Evolutionary conservation across 805 yeast genomes (phyloP).

Genomic region (Lachancea fermentati): DNA sequence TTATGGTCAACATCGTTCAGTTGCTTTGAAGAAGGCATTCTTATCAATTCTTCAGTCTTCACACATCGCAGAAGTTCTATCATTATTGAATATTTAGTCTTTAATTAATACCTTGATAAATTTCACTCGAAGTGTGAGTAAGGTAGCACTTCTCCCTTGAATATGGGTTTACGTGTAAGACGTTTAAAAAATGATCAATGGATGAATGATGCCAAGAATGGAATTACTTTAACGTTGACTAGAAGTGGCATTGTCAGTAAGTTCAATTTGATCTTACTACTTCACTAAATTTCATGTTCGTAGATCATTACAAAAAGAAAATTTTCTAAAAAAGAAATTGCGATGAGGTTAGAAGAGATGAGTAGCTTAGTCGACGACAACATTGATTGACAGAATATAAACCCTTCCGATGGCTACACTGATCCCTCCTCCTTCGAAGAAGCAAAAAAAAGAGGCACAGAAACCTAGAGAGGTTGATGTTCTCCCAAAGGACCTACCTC

Average conservation of each 20-base stretch:
- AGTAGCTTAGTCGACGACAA: slow-evolving; percentile 2
- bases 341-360: slow-evolving; percentile 5
- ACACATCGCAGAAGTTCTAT: background rate
- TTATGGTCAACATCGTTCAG: background rate
- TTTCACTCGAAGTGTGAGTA: background rate
- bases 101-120: background rate
- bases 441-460: slow-evolving; percentile 79
- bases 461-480: slow-evolving; percentile 67
- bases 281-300: too few relatives aligned
- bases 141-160: too few relatives aligned
- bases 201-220: too few relatives aligned
- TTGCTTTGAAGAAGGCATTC: background rate
- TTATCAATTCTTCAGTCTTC: background rate
- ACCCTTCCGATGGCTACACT: slow-evolving; percentile 69
- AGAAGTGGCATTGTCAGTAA: too few relatives aligned
- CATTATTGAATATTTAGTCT: background rate
- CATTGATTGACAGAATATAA: background rate
- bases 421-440: slow-evolving; percentile 90
- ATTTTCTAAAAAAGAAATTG: background rate
- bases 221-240: too few relatives aligned
- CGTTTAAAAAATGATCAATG: too few relatives aligned
- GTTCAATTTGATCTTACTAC: too few relatives aligned
- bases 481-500: slow-evolving; percentile 74
- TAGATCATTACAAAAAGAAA: background rate
- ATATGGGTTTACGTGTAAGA: too few relatives aligned